Evolutionary conservation across 2,329 filamentous ascomycete species (phyloP).

Genomic region (Cladosporium velox): DNA sequence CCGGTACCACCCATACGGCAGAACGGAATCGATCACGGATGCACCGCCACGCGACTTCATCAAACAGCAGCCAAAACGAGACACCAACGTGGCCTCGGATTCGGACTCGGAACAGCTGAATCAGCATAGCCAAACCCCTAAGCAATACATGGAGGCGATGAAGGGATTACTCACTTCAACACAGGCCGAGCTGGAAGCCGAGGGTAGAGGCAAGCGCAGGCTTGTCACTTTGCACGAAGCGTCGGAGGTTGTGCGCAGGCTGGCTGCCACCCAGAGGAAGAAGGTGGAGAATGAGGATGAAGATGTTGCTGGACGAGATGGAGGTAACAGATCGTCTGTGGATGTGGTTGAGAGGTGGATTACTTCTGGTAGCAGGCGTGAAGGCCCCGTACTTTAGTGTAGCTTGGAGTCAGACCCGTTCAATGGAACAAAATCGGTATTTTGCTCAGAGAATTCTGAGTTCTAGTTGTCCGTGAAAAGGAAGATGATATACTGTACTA

Average conservation of each 20-base stretch:
- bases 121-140: neutral
- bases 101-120: neutral
- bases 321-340: neutral
- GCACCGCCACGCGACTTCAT: slow-evolving; percentile 12
- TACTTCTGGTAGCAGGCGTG: neutral
- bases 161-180: slow-evolving; percentile 42
- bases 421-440: neutral
- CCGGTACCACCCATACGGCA: neutral
- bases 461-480: too few relatives aligned
- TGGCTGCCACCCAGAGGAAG: slow-evolving; percentile 26
- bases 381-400: neutral
- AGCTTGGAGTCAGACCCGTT: neutral
- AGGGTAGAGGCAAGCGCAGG: slow-evolving; percentile 47
- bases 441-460: too few relatives aligned
- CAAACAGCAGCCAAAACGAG: neutral
- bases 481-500: too few relatives aligned
- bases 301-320: neutral
- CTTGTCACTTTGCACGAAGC: slow-evolving; percentile 61
- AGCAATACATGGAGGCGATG: slow-evolving; percentile 30
- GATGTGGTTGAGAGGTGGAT: neutral
- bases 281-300: slow-evolving; percentile 11
- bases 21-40: slow-evolving; percentile 21
- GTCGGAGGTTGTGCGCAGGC: slow-evolving; percentile 57
- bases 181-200: slow-evolving; percentile 27
- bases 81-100: neutral